Evolutionary conservation across 1,139 yeast genomes (phyloP).

Genomic region (Debaryomyces robertsiae): DNA sequence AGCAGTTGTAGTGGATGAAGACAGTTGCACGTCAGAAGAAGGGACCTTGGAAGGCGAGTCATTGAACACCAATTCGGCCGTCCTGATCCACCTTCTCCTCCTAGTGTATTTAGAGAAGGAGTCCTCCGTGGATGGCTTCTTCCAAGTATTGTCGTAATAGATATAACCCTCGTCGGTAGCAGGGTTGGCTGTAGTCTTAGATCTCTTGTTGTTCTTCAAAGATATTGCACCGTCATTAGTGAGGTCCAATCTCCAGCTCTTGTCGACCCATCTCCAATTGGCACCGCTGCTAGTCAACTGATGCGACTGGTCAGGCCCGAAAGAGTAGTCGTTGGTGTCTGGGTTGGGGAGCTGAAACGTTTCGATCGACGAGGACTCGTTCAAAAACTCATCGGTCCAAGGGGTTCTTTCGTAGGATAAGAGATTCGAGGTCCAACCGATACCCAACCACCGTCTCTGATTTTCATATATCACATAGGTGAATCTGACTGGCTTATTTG

Average conservation of each 20-base stretch:
- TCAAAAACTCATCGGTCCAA: slow-evolving; percentile 95
- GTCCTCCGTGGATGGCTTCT: slow-evolving; percentile 85
- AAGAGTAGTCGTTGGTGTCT: slow-evolving; percentile 31
- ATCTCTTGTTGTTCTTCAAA: slow-evolving; percentile 60
- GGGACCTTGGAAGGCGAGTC: slow-evolving; percentile 15
- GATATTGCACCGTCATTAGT: slow-evolving; percentile 87
- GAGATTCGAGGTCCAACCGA: slow-evolving; percentile 95
- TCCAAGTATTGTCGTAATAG: slow-evolving; percentile 93
- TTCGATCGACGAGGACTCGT: slow-evolving; percentile 79
- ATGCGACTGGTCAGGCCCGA: slow-evolving; percentile 21
- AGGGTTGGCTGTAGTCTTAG: slow-evolving; percentile 77
- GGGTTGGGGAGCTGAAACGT: slow-evolving; percentile 79
- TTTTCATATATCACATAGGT: slow-evolving; percentile 94
- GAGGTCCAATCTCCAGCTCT: slow-evolving; percentile 85
- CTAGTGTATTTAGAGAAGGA: slow-evolving; percentile 89
- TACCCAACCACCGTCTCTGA: slow-evolving; percentile 96
- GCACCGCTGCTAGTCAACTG: slow-evolving; percentile 48
- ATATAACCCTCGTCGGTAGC: slow-evolving; percentile 80
- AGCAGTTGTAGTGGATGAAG: slow-evolving; percentile 6
- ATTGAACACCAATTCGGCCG: slow-evolving; percentile 76
- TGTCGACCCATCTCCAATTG: slow-evolving; percentile 94
- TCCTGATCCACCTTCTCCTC: slow-evolving; percentile 92
- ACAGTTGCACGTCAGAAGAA: slow-evolving; percentile 14
- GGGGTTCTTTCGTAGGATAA: slow-evolving; percentile 91
- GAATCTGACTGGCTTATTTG: slow-evolving; percentile 70